phyloP scores from a whole-genome alignment of 768 basidiomycete genomes.

The Termitomyces sp. region DNA sequence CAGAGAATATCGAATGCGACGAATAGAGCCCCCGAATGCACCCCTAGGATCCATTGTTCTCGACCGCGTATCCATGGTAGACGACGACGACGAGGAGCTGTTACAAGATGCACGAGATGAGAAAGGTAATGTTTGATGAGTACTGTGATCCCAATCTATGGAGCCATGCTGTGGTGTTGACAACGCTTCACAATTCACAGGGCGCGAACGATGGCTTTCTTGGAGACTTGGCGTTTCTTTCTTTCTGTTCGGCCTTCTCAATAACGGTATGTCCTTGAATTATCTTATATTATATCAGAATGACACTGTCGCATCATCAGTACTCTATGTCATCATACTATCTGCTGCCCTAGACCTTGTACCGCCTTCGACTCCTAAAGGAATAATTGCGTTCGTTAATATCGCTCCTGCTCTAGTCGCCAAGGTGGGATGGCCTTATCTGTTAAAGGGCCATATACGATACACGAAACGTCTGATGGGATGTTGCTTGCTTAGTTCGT shows the following conservation, averaged over 20 bases:
- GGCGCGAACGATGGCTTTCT: slow-evolving; percentile 21
- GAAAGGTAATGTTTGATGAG: slow-evolving; percentile 11
- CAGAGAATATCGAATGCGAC: slow-evolving; percentile 8
- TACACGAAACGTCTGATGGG: slow-evolving; percentile 73
- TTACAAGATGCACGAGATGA: slow-evolving; percentile 1
- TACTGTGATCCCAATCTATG: background rate
- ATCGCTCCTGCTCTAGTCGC: slow-evolving; percentile 85
- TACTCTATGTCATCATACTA: slow-evolving; percentile 94
- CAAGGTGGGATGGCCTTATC: slow-evolving; percentile 90
- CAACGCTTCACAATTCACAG: slow-evolving; percentile 3
- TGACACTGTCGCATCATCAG: slow-evolving; percentile 33
- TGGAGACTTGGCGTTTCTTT: slow-evolving; percentile 60
- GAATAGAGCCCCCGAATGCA: background rate
- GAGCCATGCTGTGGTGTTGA: background rate
- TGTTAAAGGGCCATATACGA: slow-evolving; percentile 81
- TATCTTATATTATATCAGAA: background rate
- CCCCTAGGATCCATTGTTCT: background rate
- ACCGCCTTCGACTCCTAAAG: slow-evolving; percentile 88
- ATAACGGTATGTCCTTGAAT: slow-evolving; percentile 60
- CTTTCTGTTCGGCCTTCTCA: slow-evolving; percentile 89
- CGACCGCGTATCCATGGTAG: background rate
- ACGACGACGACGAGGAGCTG: slow-evolving; percentile 3
- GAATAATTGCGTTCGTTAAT: slow-evolving; percentile 93
- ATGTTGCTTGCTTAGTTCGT: slow-evolving; percentile 71
- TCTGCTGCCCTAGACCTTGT: slow-evolving; percentile 95